Evolutionary conservation across 805 yeast genomes (phyloP).

Genomic region (Candida anglica): DNA sequence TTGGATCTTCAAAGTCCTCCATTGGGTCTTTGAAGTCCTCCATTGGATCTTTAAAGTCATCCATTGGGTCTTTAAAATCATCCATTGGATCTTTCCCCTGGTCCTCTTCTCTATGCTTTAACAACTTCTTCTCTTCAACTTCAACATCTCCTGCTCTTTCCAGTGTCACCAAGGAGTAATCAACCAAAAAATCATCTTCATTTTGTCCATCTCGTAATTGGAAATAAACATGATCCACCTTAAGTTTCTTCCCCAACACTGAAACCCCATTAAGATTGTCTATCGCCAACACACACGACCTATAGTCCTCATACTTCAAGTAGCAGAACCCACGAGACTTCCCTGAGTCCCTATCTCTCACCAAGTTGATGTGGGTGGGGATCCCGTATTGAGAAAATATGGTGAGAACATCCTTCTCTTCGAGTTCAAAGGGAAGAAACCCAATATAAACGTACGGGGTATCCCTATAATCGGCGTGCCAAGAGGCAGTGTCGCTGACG

Average conservation of each 20-base stretch:
- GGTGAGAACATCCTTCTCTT: slow-evolving; percentile 71
- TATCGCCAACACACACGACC: slow-evolving; percentile 78
- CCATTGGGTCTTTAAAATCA: slow-evolving; percentile 35
- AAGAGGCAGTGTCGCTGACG: slow-evolving; percentile 61
- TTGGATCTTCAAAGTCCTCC: slow-evolving; percentile 16
- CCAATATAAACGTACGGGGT: slow-evolving; percentile 80
- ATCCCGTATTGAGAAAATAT: slow-evolving; percentile 88
- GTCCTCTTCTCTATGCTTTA: background rate
- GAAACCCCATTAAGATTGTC: slow-evolving; percentile 78
- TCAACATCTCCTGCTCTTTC: slow-evolving; percentile 1
- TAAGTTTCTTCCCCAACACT: slow-evolving; percentile 45
- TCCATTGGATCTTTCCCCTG: slow-evolving; percentile 9
- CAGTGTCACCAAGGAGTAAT: slow-evolving; percentile 16
- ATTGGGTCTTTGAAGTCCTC: slow-evolving; percentile 14
- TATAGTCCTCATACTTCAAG: slow-evolving; percentile 76
- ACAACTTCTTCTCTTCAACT: slow-evolving; percentile 5
- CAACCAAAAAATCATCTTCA: slow-evolving; percentile 39
- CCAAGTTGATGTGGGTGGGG: slow-evolving; percentile 71
- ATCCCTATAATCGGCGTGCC: slow-evolving; percentile 85
- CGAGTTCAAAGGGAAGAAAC: slow-evolving; percentile 56
- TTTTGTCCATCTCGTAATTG: slow-evolving; percentile 49
- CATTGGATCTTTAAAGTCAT: slow-evolving; percentile 38
- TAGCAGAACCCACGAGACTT: slow-evolving; percentile 74
- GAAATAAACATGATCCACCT: slow-evolving; percentile 72
- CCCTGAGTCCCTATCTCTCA: slow-evolving; percentile 49